Conservation (phyloP, 257 asterid species). For the Echium plantagineum region DNA sequence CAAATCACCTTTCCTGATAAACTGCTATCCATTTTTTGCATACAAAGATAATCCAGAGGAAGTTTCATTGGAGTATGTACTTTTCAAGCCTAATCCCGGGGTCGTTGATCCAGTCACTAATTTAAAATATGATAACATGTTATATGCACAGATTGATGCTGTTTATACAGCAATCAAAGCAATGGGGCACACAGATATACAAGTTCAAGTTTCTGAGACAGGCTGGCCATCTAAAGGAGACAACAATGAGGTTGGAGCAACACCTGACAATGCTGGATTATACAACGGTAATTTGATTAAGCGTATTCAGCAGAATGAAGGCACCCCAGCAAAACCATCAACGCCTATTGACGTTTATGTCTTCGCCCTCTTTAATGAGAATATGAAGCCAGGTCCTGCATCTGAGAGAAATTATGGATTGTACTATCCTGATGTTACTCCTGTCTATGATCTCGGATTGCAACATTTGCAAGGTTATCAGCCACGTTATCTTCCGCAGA, state of each 20-base stretch:
- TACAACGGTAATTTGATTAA: slow-evolving; percentile 57
- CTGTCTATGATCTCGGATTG: slow-evolving; percentile 62
- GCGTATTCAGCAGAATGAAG: slow-evolving; percentile 37
- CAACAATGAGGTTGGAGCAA: slow-evolving; percentile 57
- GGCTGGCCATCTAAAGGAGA: slow-evolving; percentile 98
- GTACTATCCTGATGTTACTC: slow-evolving; percentile 67
- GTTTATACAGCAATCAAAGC: slow-evolving; percentile 57
- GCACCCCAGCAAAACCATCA: slow-evolving; percentile 75
- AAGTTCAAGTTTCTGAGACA: slow-evolving; percentile 68
- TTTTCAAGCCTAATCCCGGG: slow-evolving; percentile 72
- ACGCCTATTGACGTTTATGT: slow-evolving; percentile 56
- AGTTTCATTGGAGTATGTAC: slow-evolving; percentile 48
- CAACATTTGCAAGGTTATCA: slow-evolving; percentile 44
- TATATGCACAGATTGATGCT: slow-evolving; percentile 85
- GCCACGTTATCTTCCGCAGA: slow-evolving; percentile 29
- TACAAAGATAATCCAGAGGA: slow-evolving; percentile 49
- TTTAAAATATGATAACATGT: slow-evolving; percentile 75
- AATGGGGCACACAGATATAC: slow-evolving; percentile 42
- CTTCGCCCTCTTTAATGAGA: slow-evolving; percentile 86
- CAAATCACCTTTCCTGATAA: slow-evolving; percentile 65
- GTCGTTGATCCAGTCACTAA: slow-evolving; percentile 40
- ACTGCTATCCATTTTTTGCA: slow-evolving; percentile 85
- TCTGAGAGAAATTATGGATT: slow-evolving; percentile 94
- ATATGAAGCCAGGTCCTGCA: slow-evolving; percentile 72
- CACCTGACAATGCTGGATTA: slow-evolving; percentile 51